Conservation (phyloP, 208 protist genomes). For the Trypanosoma theileri region DNA sequence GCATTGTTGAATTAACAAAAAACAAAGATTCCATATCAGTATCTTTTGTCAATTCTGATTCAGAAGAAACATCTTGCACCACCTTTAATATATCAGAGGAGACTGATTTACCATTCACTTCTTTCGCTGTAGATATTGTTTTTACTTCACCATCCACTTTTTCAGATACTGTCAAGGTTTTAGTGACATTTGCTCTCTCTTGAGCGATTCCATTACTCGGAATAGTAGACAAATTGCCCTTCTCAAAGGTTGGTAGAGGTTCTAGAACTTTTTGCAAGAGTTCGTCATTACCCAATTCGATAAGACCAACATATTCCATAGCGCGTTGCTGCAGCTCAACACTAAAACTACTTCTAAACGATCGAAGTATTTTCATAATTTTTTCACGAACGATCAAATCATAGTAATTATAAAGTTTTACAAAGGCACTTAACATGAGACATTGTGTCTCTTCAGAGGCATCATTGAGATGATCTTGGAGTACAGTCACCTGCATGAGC, state of each 20-base stretch:
- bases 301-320: conserved; percentile 93
- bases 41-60: conserved; percentile 1
- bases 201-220: not conserved
- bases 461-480: conserved; percentile 79
- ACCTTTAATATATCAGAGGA: not conserved
- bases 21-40: conserved; percentile 37
- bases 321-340: conserved; percentile 97
- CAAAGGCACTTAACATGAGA: conserved; percentile 93
- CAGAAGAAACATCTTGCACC: conserved; percentile 1
- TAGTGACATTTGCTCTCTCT: not conserved
- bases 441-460: conserved; percentile 69
- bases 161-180: not conserved
- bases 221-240: conserved; percentile 4
- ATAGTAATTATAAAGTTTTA: conserved; percentile 96
- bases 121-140: not conserved
- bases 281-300: conserved; percentile 56
- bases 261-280: conserved; percentile 74
- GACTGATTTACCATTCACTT: not conserved
- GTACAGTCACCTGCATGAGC: conserved; percentile 78
- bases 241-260: conserved; percentile 64
- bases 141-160: not conserved
- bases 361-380: conserved; percentile 75
- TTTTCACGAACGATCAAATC: conserved; percentile 64
- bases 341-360: conserved; percentile 79
- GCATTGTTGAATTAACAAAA: conserved; percentile 22